Base-by-base conservation (phyloP, 2,329 filamentous ascomycete genomes). In the Trichothecium roseum region DNA sequence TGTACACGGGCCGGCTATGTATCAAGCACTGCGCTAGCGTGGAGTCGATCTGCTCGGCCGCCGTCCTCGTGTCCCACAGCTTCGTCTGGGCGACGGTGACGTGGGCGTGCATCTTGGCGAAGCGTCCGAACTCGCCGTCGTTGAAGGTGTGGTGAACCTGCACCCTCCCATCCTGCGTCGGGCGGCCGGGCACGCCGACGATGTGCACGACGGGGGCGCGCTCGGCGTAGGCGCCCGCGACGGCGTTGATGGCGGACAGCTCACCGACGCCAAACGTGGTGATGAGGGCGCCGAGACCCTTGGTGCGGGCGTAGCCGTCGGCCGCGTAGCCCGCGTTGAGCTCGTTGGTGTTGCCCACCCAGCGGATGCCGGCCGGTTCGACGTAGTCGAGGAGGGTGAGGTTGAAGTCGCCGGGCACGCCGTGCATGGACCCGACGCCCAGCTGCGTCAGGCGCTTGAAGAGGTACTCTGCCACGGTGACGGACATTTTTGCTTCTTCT, bases 211-310 rank as follows among this genome's bases (percentile, higher is more conserved):
- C 64, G 0, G 69, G 61, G 0, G 68, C 68, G 20, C 61, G 60
- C 51, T 78, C 74, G 8, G 71, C 63, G 46, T 69, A 76, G 4
- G 72, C 68, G 1, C 73, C 74, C 3, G 70, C 72, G 42, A 75
- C 65, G 26, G 67, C 72, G 45, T 77, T 76, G 47, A 76, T 61
- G 5, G 72, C 71, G 4, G 71, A 74, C 29, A 67, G 53, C 41
- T 69, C 66, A 8, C 74, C 74, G 2, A 78, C 74, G 4, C 73
- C 74, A 45, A 75, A 75, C 0, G 74, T 76, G 1, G 74, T 78
- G 22, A 78, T 56, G 7, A 75, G 46, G 26, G 60, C 62, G 5
- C 56, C 54, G 6, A 68, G 52, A 5, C 67, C 66, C 41, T 72
- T 72, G 39, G 72, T 60, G 10, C 72, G 56, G 3, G 68, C 63